Percentiles rank a stretch among this genome's conserved stretches.
These are phyloP conservation scores for Exophiala mesophila DNA, from an alignment of 2,329 filamentous ascomycete species.

Conservation along the genomic window DNA sequence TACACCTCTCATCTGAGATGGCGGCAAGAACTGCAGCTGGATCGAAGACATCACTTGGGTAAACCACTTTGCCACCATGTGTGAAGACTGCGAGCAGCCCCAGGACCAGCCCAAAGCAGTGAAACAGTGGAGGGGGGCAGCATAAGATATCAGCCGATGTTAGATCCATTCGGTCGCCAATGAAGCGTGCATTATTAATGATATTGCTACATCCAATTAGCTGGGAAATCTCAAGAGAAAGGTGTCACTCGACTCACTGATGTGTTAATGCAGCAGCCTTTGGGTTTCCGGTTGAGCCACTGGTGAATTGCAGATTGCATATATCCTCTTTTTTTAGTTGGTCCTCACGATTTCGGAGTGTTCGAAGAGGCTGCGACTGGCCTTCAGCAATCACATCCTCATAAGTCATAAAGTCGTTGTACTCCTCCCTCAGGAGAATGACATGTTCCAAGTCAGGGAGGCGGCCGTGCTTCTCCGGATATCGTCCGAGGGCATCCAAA, in stretches of 20 bases:
- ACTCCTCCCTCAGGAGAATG: constrained; percentile 48
- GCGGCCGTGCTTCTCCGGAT: neutral
- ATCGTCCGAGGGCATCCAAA: constrained; percentile 49
- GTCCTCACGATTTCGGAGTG: constrained; percentile 11
- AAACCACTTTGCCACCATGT: constrained; percentile 72
- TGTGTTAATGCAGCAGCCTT: constrained; percentile 90
- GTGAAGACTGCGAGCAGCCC: constrained; percentile 95
- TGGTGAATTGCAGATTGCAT: constrained; percentile 91
- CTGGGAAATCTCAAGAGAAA: constrained; percentile 37
- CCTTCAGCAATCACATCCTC: neutral
- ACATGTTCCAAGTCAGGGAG: constrained; percentile 56
- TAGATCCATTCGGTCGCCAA: constrained; percentile 78
- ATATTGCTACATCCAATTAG: constrained; percentile 16
- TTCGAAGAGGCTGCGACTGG: neutral
- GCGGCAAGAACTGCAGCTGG: constrained; percentile 60
- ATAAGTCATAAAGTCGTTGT: constrained; percentile 12
- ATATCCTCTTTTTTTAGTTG: constrained; percentile 51
- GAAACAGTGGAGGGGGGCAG: constrained; percentile 54
- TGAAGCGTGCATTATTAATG: constrained; percentile 75
- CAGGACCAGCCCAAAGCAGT: constrained; percentile 82
- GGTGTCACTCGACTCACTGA: constrained; percentile 65
- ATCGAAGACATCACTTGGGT: constrained; percentile 82
- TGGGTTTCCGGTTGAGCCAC: constrained; percentile 64
- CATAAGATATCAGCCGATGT: constrained; percentile 63
- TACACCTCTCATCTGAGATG: constrained; percentile 12